Evolutionary conservation across 306 rosid species (phyloP).

Genomic region (Dalbergia cultrata): DNA sequence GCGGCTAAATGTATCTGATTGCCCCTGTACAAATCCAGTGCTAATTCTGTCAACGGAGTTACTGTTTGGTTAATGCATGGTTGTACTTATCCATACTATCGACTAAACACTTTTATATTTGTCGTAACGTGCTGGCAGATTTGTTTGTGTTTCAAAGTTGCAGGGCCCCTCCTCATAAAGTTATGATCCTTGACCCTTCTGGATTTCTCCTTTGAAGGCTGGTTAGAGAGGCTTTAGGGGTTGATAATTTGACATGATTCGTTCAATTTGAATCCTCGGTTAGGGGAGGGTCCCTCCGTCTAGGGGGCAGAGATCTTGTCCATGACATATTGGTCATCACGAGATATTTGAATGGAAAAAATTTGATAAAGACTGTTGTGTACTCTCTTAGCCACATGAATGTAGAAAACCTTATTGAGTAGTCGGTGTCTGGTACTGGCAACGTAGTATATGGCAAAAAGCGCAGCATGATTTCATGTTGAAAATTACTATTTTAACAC

Average conservation of each 20-base stretch:
- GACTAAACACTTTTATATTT: constrained; percentile 35
- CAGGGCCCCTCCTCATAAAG: constrained; percentile 2
- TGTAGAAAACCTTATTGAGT: constrained; percentile 24
- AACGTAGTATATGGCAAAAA: constrained; percentile 43
- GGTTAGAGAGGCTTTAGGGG: background rate
- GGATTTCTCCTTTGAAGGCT: constrained; percentile 44
- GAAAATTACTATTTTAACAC: no score
- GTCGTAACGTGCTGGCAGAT: constrained; percentile 40
- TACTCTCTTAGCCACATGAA: constrained; percentile 35
- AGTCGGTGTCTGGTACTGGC: constrained; percentile 22
- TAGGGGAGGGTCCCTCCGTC: constrained; percentile 36
- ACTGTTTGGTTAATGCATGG: background rate
- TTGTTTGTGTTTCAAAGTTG: constrained; percentile 18
- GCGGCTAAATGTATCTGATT: constrained; percentile 21
- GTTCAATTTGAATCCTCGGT: constrained; percentile 20
- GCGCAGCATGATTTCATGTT: background rate
- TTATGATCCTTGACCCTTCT: constrained; percentile 49
- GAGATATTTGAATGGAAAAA: background rate
- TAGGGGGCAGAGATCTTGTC: constrained; percentile 21
- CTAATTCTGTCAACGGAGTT: constrained; percentile 16
- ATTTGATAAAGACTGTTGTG: constrained; percentile 23
- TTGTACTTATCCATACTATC: constrained; percentile 24
- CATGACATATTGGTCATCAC: constrained; percentile 30
- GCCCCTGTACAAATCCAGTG: constrained; percentile 32
- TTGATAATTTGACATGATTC: constrained; percentile 34